Evolutionary conservation across 495 filamentous ascomycete species (phyloP).

Genomic region (Neurospora sp.): DNA sequence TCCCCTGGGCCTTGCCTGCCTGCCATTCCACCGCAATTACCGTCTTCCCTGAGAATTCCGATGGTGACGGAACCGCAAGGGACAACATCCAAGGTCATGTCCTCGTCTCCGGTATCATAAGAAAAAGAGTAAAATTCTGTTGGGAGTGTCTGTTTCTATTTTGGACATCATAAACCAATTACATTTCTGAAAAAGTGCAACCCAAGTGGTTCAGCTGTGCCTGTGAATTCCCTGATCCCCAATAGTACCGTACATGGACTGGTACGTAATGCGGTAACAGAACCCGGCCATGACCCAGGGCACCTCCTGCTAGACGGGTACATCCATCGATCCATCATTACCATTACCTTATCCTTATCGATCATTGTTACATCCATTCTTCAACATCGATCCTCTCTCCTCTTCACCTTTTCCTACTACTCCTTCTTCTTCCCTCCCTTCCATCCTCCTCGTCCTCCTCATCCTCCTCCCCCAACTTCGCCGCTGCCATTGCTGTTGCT

Average conservation of each 20-base stretch:
- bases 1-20: not conserved
- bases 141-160: not conserved
- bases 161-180: not conserved
- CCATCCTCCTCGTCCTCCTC: not conserved
- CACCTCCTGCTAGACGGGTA: not conserved
- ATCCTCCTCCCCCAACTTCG: not conserved
- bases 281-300: not conserved
- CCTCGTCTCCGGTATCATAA: not conserved
- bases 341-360: not conserved
- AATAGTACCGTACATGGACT: not conserved
- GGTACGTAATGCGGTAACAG: not conserved
- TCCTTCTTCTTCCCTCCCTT: not conserved
- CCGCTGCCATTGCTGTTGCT: not conserved
- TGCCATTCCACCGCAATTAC: not conserved
- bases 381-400: not conserved
- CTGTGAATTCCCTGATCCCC: not conserved
- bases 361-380: not conserved
- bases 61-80: slow-evolving; percentile 11
- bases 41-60: slow-evolving; percentile 18
- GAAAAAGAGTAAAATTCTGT: not conserved
- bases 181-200: not conserved
- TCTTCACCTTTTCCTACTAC: not conserved
- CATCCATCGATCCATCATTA: not conserved
- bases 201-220: not conserved
- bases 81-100: not conserved